A percentile compares a stretch with the other conserved stretches of the same genome.
These are phyloP conservation scores for Articulospora tetracladia DNA, from an alignment of 495 filamentous ascomycete species.

Conservation along the genomic window DNA sequence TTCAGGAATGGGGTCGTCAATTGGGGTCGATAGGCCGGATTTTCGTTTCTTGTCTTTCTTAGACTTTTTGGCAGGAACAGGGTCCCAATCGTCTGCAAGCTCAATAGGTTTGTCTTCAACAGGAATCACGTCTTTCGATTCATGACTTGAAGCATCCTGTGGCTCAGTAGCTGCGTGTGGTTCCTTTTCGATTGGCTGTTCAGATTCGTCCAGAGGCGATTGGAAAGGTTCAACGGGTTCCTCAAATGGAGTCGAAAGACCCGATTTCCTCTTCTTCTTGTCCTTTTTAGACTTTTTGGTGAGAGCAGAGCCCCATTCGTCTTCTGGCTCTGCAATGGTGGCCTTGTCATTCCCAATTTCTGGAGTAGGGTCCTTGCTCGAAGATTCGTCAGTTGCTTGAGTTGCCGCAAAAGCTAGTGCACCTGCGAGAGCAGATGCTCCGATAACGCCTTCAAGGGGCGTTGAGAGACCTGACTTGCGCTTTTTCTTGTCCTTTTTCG, in stretches of 20 bases:
- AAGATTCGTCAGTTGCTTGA: not conserved
- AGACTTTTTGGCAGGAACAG: constrained; percentile 13
- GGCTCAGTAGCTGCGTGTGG: not conserved
- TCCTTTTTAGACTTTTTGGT: constrained; percentile 32
- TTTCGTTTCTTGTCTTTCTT: constrained; percentile 21
- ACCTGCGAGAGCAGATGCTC: not conserved
- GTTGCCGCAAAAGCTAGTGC: not conserved
- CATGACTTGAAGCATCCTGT: not conserved
- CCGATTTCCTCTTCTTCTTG: constrained; percentile 23
- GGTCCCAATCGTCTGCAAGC: constrained; percentile 6
- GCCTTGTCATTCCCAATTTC: not conserved
- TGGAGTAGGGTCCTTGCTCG: not conserved
- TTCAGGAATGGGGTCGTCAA: not conserved
- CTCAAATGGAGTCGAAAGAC: constrained; percentile 8
- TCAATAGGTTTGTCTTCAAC: not conserved
- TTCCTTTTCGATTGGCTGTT: not conserved
- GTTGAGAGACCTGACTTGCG: constrained; percentile 10
- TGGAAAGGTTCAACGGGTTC: not conserved
- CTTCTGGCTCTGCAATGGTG: not conserved
- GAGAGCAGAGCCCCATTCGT: not conserved
- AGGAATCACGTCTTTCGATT: not conserved
- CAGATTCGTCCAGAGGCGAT: not conserved
- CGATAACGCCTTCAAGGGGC: constrained; percentile 3
- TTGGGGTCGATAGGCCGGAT: constrained; percentile 5
- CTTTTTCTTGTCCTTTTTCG: constrained; percentile 25